Conservation (phyloP, 495 filamentous ascomycete species). For the Chaetomium tenue region DNA sequence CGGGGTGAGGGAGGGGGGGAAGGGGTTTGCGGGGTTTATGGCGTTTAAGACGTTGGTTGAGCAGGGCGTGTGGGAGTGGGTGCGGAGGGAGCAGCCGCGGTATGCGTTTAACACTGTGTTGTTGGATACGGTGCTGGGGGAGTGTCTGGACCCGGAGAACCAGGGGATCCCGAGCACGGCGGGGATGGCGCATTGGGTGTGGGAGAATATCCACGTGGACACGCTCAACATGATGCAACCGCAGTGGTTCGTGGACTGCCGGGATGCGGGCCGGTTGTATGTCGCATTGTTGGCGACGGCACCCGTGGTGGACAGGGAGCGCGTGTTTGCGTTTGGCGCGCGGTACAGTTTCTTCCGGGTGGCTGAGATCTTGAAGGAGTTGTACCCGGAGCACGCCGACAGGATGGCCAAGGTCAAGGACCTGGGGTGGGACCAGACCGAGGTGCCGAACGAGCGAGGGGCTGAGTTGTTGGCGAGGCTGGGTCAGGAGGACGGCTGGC, state of each 20-base stretch:
- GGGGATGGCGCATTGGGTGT: conserved; percentile 38
- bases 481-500: conserved; percentile 37
- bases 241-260: conserved; percentile 39
- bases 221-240: conserved; percentile 33
- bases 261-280: conserved; percentile 34
- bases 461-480: conserved; percentile 35
- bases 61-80: conserved; percentile 40
- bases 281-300: conserved; percentile 34
- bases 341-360: conserved; percentile 38
- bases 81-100: conserved; percentile 29
- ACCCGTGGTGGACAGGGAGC: conserved; percentile 33
- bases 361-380: conserved; percentile 31
- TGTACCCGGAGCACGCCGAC: conserved; percentile 31
- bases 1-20: conserved; percentile 12
- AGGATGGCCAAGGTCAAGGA: conserved; percentile 29
- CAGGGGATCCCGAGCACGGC: conserved; percentile 35
- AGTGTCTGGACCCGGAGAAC: conserved; percentile 34
- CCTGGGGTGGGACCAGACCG: conserved; percentile 36
- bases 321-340: conserved; percentile 36
- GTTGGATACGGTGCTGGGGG: conserved; percentile 36
- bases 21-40: conserved; percentile 38
- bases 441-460: conserved; percentile 36
- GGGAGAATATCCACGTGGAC: conserved; percentile 29
- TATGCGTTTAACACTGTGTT: conserved; percentile 39
- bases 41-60: conserved; percentile 40